These are phyloP conservation scores for Cryphonectria japonica DNA, from an alignment of 2,329 filamentous ascomycete species.

Conservation along the genomic window DNA sequence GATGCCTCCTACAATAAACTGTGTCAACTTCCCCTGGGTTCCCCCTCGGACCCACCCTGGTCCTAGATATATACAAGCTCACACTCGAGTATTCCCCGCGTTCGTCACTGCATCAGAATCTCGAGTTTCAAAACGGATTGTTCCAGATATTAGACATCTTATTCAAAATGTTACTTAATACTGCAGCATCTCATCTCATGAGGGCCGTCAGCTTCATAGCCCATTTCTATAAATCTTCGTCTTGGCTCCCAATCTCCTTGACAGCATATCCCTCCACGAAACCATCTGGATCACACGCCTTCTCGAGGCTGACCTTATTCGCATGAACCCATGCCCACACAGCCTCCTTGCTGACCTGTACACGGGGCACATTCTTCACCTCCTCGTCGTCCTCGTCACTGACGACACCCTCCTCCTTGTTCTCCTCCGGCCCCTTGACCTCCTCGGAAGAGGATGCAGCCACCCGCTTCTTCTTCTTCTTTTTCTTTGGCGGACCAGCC, in stretches of 20 bases:
- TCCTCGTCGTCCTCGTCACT: conserved; percentile 38
- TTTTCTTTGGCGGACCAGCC: conserved; percentile 46
- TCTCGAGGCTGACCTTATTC: conserved; percentile 65
- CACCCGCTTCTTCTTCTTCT: conserved; percentile 33
- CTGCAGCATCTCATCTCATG: neutral
- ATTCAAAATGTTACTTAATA: neutral
- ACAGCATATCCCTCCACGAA: conserved; percentile 72
- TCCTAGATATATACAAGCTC: no score
- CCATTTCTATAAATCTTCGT: conserved; percentile 34
- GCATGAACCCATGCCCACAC: conserved; percentile 69
- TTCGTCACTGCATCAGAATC: no score
- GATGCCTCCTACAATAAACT: no score
- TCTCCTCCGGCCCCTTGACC: conserved; percentile 33
- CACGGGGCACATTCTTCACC: conserved; percentile 45
- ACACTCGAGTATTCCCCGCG: no score
- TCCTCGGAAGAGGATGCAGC: neutral
- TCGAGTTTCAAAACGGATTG: no score
- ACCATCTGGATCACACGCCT: conserved; percentile 72
- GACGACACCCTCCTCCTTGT: conserved; percentile 31
- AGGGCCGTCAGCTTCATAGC: neutral
- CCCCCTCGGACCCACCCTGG: no score
- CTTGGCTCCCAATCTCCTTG: conserved; percentile 43
- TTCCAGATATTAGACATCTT: no score
- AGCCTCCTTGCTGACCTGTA: conserved; percentile 57
- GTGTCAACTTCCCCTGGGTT: no score